Conservation (phyloP, 169 alveolate species). For the Cryptosporidium sp. region DNA sequence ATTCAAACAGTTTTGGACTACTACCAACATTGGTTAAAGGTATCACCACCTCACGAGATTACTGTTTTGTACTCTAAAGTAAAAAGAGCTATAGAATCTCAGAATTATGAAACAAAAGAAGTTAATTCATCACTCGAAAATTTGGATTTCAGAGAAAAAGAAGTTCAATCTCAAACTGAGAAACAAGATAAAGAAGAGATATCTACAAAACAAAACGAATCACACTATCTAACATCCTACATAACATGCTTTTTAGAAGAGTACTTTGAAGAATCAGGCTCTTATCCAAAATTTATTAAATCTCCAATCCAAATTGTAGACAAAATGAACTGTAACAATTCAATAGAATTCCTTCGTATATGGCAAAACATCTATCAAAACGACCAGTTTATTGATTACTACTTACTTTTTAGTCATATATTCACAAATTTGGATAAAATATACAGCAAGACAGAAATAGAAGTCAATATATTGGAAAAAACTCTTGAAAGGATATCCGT, state of each 20-base stretch:
- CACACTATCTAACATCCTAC: neutral
- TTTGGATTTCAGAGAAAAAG: neutral
- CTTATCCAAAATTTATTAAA: neutral
- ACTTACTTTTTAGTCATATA: constrained; percentile 7
- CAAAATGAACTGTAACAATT: neutral
- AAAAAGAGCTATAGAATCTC: neutral
- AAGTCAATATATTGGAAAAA: constrained; percentile 10
- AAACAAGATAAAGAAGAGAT: neutral
- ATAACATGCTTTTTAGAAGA: neutral
- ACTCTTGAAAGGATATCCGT: constrained; percentile 39
- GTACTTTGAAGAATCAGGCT: neutral
- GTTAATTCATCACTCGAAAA: neutral
- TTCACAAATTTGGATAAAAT: neutral
- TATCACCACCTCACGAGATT: constrained; percentile 31
- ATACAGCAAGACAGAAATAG: constrained; percentile 27
- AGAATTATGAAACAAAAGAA: neutral
- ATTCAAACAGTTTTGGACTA: constrained; percentile 7
- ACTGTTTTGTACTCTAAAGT: neutral
- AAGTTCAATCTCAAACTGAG: neutral
- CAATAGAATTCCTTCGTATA: constrained; percentile 38
- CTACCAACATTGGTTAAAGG: constrained; percentile 3
- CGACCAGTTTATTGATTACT: constrained; percentile 33
- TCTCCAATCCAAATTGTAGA: constrained; percentile 9
- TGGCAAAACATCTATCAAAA: constrained; percentile 43
- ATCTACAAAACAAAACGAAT: neutral